Base-by-base conservation (phyloP, 1,284 basidiomycete species). In the Melanopsichium pennsylvanicum region DNA sequence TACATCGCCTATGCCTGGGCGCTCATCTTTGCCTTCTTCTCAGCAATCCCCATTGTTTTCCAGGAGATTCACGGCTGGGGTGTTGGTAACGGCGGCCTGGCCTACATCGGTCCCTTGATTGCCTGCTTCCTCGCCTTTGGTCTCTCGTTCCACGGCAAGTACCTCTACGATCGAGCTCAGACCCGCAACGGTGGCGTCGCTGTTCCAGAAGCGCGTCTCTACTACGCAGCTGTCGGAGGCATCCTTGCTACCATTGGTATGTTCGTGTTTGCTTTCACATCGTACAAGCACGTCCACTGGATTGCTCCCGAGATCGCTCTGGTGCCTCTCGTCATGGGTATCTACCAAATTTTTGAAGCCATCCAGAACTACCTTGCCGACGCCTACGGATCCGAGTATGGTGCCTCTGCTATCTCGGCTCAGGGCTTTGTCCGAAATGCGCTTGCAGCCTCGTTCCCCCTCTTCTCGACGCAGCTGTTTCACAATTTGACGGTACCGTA, bases 11-110 rank as follows among this genome's bases (percentile, higher is more conserved):
- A 78, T 50, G 73, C 73, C 19, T 80, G 78, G 78, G 75, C 70
- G 3, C 48, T 64, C 19, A 68, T 74, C 42, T 80, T 80, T 51
- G 71, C 76, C 43, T 79, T 81, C 69, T 70, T 81, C 54, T 50
- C 71, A 2, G 79, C 73, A 21, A 80, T 81, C 36, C 80, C 81
- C 19, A 64, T 82, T 45, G 74, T 76, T 33, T 81, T 81, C 68
- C 64, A 74, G 37, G 73, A 74, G 29, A 78, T 78, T 50, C 78
- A 76, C 70, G 74, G 76, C 39, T 82, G 80, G 79, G 56, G 62
- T 31, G 74, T 72, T 29, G 81, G 81, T 10, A 75, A 75, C 40
- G 69, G 56, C n/a, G 81, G 81, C 26, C 68, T 82, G 4, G 70
- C 81, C 26, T 80, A 81, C 70, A 70, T 81, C 52, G 70, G 75